phyloP scores from a whole-genome alignment of 2,329 filamentous ascomycete species.

The Rutstroemia sp. region DNA sequence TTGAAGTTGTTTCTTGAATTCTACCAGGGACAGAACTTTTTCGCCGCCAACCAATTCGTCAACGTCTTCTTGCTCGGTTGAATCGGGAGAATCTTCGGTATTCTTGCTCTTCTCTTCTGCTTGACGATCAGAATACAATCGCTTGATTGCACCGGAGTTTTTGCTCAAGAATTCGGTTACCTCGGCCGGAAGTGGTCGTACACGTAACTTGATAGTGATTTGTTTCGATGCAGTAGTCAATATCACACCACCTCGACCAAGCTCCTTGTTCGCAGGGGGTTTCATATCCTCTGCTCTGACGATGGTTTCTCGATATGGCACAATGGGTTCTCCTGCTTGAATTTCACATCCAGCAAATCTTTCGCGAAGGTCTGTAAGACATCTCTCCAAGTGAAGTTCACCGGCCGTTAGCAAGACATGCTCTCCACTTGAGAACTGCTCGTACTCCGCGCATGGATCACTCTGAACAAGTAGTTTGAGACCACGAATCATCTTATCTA shows the following conservation, averaged over 20 bases:
- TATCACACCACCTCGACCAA: slow-evolving; percentile 75
- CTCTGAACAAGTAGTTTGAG: slow-evolving; percentile 84
- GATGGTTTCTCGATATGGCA: slow-evolving; percentile 91
- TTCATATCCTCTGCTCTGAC: slow-evolving; percentile 87
- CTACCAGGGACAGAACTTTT: slow-evolving; percentile 59
- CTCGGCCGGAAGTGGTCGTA: slow-evolving; percentile 67
- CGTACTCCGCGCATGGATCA: slow-evolving; percentile 92
- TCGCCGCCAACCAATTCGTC: slow-evolving; percentile 50
- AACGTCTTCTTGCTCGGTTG: slow-evolving; percentile 33
- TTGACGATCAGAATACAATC: slow-evolving; percentile 65
- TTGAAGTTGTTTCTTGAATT: slow-evolving; percentile 70
- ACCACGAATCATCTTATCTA: slow-evolving; percentile 91
- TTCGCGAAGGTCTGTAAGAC: slow-evolving; percentile 86
- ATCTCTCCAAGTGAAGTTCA: slow-evolving; percentile 88
- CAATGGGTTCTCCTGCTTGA: slow-evolving; percentile 87
- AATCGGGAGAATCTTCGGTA: slow-evolving; percentile 19
- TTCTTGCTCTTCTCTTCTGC: slow-evolving; percentile 34
- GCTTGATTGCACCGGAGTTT: slow-evolving; percentile 71
- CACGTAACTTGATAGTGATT: slow-evolving; percentile 66
- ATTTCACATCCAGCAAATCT: slow-evolving; percentile 92
- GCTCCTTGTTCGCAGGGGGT: slow-evolving; percentile 73
- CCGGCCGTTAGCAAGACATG: slow-evolving; percentile 93
- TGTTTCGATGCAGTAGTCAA: slow-evolving; percentile 79
- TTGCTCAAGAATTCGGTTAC: slow-evolving; percentile 83
- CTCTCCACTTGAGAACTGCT: slow-evolving; percentile 86